phyloP scores from a whole-genome alignment of 2,329 filamentous ascomycete genomes.

The Lasiodiplodia theobromae region DNA sequence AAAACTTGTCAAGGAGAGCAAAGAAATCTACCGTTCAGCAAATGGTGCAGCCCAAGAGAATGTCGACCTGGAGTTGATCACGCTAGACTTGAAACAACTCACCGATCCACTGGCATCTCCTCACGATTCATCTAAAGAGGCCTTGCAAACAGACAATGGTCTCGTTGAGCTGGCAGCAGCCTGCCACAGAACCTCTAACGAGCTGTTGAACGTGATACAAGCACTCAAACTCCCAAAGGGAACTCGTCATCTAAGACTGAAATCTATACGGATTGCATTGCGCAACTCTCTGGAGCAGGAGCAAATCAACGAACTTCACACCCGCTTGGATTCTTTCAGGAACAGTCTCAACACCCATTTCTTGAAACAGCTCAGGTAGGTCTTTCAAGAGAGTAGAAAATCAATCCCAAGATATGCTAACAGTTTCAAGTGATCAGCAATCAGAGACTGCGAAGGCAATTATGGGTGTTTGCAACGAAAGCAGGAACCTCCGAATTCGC shows the following conservation, averaged over 20 bases:
- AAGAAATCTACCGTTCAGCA: not conserved
- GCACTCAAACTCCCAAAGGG: not conserved
- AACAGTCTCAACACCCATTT: not conserved
- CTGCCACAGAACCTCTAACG: not conserved
- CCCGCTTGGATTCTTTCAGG: not conserved
- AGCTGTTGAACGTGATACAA: not conserved
- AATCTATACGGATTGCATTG: not conserved
- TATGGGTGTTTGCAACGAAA: not conserved
- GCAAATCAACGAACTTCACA: not conserved
- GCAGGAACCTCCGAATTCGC: not conserved
- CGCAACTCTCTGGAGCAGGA: not conserved
- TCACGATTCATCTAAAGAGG: not conserved
- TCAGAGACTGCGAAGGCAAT: not conserved
- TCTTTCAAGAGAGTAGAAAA: not conserved
- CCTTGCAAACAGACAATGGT: not conserved
- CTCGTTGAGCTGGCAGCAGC: not conserved
- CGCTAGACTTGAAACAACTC: not conserved
- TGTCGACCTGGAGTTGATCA: not conserved
- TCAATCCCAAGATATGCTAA: not conserved
- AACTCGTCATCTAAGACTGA: not conserved
- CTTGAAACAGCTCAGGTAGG: not conserved
- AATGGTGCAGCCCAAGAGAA: not conserved
- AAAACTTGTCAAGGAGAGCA: not conserved
- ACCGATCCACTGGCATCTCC: not conserved
- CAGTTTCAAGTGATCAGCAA: not conserved